phyloP scores from a whole-genome alignment of 228 moss, liverwort and hornwort species.

The Sphagnum fallax region DNA sequence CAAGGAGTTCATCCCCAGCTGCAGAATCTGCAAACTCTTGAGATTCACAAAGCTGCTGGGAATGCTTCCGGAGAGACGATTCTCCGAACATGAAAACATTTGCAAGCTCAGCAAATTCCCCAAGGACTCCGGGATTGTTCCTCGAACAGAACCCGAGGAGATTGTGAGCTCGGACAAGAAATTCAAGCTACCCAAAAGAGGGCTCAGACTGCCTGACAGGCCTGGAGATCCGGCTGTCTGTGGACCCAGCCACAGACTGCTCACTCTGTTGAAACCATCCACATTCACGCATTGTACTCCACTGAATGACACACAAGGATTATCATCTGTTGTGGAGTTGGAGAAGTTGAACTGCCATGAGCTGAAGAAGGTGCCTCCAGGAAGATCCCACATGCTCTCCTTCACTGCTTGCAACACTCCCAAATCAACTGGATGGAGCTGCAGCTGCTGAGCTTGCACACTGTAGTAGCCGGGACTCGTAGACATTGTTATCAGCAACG shows the following conservation, averaged over 20 bases:
- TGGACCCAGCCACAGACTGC: constrained; percentile 20
- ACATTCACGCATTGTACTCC: constrained; percentile 23
- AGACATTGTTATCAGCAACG: no score
- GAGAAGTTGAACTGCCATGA: constrained; percentile 28
- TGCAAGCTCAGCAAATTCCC: constrained; percentile 18
- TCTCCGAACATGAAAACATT: constrained; percentile 22
- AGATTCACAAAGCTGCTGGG: constrained; percentile 9
- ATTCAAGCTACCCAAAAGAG: constrained; percentile 13
- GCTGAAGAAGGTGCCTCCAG: constrained; percentile 35
- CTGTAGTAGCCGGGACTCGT: no score
- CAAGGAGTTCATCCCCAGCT: constrained; percentile 24
- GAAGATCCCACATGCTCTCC: constrained; percentile 24
- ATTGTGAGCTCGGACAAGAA: constrained; percentile 29
- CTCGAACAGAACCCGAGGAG: constrained; percentile 22
- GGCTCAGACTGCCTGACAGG: constrained; percentile 17
- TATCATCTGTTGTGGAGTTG: constrained; percentile 9
- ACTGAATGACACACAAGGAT: constrained; percentile 32
- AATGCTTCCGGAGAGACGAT: constrained; percentile 21
- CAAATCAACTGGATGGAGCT: constrained; percentile 38
- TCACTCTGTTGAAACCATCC: constrained; percentile 26
- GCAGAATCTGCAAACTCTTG: constrained; percentile 11
- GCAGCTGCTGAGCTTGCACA: neutral
- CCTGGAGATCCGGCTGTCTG: constrained; percentile 20
- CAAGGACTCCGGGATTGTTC: constrained; percentile 17
- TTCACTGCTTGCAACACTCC: constrained; percentile 24